These are phyloP conservation scores for Zancudomyces culisetae DNA, from an alignment of 371 early-diverging fungal genomes.

Conservation along the genomic window DNA sequence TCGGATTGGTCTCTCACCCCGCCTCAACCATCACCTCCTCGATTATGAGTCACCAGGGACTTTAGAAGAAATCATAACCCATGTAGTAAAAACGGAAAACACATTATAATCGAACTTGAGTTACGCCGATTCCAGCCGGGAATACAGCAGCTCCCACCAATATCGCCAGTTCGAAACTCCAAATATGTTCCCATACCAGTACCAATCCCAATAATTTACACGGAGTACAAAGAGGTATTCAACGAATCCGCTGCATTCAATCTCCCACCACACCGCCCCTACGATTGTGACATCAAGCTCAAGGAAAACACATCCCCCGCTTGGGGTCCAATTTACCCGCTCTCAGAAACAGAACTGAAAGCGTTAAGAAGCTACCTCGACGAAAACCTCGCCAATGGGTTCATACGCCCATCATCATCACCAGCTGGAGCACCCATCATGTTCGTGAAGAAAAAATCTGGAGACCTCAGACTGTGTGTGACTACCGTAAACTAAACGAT, in stretches of 20 bases:
- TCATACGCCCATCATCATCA: slow-evolving; percentile 7
- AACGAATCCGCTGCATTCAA: background rate
- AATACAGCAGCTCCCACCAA: background rate
- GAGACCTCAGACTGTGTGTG: slow-evolving; percentile 24
- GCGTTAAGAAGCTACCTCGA: slow-evolving; percentile 3
- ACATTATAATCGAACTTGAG: background rate
- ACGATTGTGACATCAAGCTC: slow-evolving; percentile 3
- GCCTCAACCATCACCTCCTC: background rate
- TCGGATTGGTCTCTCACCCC: background rate
- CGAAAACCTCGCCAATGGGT: slow-evolving; percentile 4
- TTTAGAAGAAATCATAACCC: background rate
- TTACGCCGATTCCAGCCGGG: background rate
- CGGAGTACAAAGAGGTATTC: background rate
- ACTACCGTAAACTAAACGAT: slow-evolving; percentile 22
- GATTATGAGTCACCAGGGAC: background rate
- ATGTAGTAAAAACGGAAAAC: background rate
- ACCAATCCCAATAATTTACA: background rate
- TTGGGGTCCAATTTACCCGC: slow-evolving; percentile 2
- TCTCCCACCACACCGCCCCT: slow-evolving; percentile 1
- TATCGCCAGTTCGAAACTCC: background rate
- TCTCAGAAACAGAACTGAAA: slow-evolving; percentile 1
- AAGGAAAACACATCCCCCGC: background rate
- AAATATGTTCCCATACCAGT: background rate
- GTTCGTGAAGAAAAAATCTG: slow-evolving; percentile 36
- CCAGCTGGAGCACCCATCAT: slow-evolving; percentile 33